A percentile compares a stretch with the other conserved stretches of the same genome.
phyloP scores from a whole-genome alignment of 2,329 filamentous ascomycete species.

The Fusarium buxicola region DNA sequence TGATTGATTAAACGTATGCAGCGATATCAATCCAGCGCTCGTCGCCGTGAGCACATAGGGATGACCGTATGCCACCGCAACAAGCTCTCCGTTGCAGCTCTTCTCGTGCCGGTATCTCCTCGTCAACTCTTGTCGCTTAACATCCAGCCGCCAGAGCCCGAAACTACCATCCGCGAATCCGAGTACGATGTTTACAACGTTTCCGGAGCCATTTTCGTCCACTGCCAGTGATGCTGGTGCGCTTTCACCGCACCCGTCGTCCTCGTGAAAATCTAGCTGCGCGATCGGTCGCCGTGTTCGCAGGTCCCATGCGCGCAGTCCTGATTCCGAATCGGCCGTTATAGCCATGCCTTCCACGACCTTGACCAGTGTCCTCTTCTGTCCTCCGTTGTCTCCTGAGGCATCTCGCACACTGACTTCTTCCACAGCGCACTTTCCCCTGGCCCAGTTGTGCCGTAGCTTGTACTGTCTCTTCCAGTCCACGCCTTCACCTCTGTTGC shows the following conservation, averaged over 20 bases:
- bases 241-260: conserved; percentile 33
- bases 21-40: conserved; percentile 75
- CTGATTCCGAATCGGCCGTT: conserved; percentile 76
- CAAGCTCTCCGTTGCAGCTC: conserved; percentile 73
- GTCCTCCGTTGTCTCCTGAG: conserved; percentile 48
- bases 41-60: conserved; percentile 87
- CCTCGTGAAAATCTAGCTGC: conserved; percentile 50
- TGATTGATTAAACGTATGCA: conserved; percentile 73
- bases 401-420: conserved; percentile 72
- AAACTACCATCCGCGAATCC: conserved; percentile 81
- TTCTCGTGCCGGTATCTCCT: conserved; percentile 69
- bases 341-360: conserved; percentile 81
- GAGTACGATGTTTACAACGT: conserved; percentile 69
- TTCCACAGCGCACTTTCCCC: conserved; percentile 81
- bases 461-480: conserved; percentile 94
- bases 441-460: conserved; percentile 90
- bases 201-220: conserved; percentile 62
- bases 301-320: conserved; percentile 83
- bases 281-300: conserved; percentile 72
- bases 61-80: conserved; percentile 76
- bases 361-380: conserved; percentile 77
- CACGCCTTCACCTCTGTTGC: conserved; percentile 52
- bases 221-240: conserved; percentile 74
- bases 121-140: conserved; percentile 56
- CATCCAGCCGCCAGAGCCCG: conserved; percentile 73